Base-by-base conservation (phyloP, 2,329 filamentous ascomycete genomes). In the Phyllosticta capitalensis region DNA sequence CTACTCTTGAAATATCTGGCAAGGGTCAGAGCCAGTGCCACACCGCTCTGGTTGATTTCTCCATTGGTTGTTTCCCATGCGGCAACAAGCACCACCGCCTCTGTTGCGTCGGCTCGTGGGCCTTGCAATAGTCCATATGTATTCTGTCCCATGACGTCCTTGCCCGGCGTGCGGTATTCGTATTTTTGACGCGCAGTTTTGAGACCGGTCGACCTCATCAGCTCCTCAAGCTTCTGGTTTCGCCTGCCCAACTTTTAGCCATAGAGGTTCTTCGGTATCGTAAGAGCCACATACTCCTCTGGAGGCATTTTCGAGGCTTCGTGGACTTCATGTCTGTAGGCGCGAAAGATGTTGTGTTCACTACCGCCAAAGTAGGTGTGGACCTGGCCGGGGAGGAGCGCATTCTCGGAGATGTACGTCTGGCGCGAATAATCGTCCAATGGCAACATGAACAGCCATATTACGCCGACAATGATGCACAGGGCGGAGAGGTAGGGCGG, bases 331-430 rank as follows among this genome's bases (percentile, higher is more conserved):
- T 90, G 86, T 68, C 88, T 85, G 72, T 95, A 97, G 7, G 90
- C 94, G 53, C 91, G 83, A 69, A 97, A 92, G 64, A 97, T 84
- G 73, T 96, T 89, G 77, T 97, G 92, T 71, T 99, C 94, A 72
- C 90, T 96, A 19, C 94, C 94, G 6, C 89, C 87, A 71, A 99
- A 99, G 74, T 99, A 99, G 1, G 94, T 96, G 75, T 97, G 92
- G 9, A 97, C 94, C 74, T 99, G 94, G 1, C 92, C 94, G 0
- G 94, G 94, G 14, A 99, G 79, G 33, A 99, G 84, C 10, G 94
- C 94, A 72, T 99, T 99, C 74, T 99, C 94, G 51, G 92, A 97
- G 61, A 99, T 94, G 74, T 99, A 99, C 0, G 92, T 99, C 62
- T 83, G 82, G 64, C 94, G 85, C 55, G 91, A 96, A 77, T 97